A percentile compares a stretch with the other conserved stretches of the same genome.
Evolutionary conservation across 1,284 basidiomycete genomes (phyloP).

Genomic region (Leccinum pachyderme): DNA sequence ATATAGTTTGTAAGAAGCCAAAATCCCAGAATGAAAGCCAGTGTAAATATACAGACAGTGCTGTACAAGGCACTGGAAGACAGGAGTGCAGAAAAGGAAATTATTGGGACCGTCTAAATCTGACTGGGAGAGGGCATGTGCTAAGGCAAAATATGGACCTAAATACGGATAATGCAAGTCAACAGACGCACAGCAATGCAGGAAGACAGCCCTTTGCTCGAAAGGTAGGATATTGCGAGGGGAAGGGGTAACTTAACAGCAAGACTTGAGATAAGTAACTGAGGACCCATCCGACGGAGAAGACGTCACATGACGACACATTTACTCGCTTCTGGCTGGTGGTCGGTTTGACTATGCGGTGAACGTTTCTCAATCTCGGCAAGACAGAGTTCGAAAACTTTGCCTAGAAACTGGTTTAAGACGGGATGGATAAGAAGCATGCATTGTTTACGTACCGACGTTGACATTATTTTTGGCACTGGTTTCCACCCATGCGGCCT

Average conservation of each 20-base stretch:
- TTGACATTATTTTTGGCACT: constrained; percentile 89
- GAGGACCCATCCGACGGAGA: constrained; percentile 10
- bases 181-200: constrained; percentile 32
- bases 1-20: constrained; percentile 31
- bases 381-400: constrained; percentile 87
- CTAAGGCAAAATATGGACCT: constrained; percentile 19
- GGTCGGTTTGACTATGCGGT: constrained; percentile 55
- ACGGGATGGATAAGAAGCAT: constrained; percentile 2
- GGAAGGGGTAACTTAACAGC: constrained; percentile 31
- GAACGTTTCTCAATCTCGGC: constrained; percentile 81
- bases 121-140: constrained; percentile 19
- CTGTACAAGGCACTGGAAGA: constrained; percentile 21
- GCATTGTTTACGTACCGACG: constrained; percentile 61
- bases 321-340: constrained; percentile 52
- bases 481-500: constrained; percentile 84
- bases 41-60: constrained; percentile 33
- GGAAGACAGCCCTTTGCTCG: constrained; percentile 16
- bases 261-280: constrained; percentile 20
- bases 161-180: constrained; percentile 41
- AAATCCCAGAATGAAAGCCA: constrained; percentile 27
- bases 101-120: constrained; percentile 35
- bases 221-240: constrained; percentile 31
- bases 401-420: constrained; percentile 46
- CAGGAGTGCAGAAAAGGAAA: constrained; percentile 23
- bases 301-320: constrained; percentile 68